Percentiles rank a stretch among this genome's conserved stretches.
Evolutionary conservation across 78 protist species (phyloP).

Genomic region (Capsaspora owczarzaki): DNA sequence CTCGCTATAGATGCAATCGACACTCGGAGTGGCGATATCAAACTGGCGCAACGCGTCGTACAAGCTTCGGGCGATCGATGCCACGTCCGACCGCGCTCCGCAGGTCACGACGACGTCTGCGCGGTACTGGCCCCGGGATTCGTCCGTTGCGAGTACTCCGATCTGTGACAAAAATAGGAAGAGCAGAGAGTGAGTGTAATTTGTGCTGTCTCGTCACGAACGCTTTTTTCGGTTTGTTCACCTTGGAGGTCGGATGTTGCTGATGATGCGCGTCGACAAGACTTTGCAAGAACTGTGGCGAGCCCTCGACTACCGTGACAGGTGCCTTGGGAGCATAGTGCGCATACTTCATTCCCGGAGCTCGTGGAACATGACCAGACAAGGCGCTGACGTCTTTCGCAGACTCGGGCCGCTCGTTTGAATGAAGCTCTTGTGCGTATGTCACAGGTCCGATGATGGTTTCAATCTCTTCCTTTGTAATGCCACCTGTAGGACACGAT

Average conservation of each 20-base stretch:
- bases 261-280: not conserved
- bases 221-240: too few species aligned
- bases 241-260: too few species aligned
- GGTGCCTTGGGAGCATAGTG: constrained; percentile 19
- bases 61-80: not conserved
- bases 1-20: not conserved
- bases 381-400: not conserved
- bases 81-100: not conserved
- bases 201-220: not conserved
- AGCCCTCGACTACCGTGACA: not conserved
- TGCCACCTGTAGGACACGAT: too few species aligned
- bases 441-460: too few species aligned
- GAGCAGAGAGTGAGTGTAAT: too few species aligned
- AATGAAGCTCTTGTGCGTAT: too few species aligned
- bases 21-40: not conserved
- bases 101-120: not conserved
- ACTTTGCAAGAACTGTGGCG: not conserved
- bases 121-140: not conserved
- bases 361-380: not conserved
- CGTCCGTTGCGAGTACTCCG: not conserved
- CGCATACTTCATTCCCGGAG: constrained; percentile 24
- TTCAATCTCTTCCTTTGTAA: too few species aligned
- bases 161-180: not conserved
- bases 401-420: too few species aligned
- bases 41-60: not conserved